phyloP scores from a whole-genome alignment of 768 basidiomycete genomes.

The Postia placenta region DNA sequence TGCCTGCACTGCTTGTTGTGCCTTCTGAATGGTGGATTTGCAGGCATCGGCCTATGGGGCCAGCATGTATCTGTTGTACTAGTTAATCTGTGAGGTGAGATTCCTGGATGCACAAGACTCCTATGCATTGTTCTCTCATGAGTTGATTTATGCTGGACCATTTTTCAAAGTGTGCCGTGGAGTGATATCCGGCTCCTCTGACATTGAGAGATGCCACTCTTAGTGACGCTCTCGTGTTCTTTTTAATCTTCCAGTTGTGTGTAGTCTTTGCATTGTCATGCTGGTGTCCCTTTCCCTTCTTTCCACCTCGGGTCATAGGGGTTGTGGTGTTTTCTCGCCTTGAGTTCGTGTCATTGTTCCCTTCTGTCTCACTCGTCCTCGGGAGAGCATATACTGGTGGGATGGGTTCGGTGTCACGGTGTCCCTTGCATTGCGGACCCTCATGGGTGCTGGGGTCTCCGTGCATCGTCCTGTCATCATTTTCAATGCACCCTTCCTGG shows the following conservation, averaged over 20 bases:
- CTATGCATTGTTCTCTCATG: conserved; percentile 8
- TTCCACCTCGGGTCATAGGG: no score
- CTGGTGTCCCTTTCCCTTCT: no score
- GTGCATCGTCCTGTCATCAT: no score
- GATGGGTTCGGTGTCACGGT: no score
- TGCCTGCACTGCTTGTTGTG: not conserved
- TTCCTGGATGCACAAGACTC: conserved; percentile 10
- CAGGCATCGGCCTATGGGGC: not conserved
- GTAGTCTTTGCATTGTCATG: not conserved
- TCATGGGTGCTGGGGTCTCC: no score
- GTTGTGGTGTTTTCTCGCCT: no score
- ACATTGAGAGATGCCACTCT: not conserved
- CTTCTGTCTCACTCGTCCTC: no score
- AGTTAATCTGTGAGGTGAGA: conserved; percentile 11
- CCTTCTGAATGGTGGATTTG: not conserved
- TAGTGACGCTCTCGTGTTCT: not conserved
- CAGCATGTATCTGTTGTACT: not conserved
- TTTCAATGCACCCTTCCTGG: not conserved
- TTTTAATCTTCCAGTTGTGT: not conserved
- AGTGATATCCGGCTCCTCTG: not conserved
- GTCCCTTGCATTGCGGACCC: no score
- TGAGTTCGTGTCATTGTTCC: no score
- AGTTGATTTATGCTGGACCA: conserved; percentile 13
- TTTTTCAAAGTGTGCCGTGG: not conserved
- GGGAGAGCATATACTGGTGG: no score